Evolutionary conservation across 108 stramenopile genomes (phyloP).

Genomic region (Pseudonitzschia multiseries): DNA sequence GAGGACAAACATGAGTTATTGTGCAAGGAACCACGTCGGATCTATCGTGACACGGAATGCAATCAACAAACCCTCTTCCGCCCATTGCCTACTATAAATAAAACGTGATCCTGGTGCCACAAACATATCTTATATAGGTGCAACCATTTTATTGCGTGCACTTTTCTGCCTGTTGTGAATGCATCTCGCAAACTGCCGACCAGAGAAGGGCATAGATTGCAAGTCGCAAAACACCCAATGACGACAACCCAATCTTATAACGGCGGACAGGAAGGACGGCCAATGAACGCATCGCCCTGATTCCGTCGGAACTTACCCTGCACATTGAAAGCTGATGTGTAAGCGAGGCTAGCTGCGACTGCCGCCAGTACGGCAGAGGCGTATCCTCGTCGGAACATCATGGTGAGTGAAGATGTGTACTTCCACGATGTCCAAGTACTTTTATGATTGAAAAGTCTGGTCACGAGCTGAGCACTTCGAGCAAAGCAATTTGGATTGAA

Average conservation of each 20-base stretch:
- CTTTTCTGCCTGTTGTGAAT: too few relatives aligned
- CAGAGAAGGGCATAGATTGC: too few relatives aligned
- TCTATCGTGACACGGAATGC: not conserved
- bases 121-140: too few relatives aligned
- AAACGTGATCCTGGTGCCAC: too few relatives aligned
- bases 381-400: constrained; percentile 40
- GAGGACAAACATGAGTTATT: not conserved
- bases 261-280: not conserved
- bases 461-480: not conserved
- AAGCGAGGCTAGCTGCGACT: constrained; percentile 36
- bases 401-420: not conserved
- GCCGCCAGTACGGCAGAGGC: constrained; percentile 31
- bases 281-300: not conserved
- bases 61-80: not conserved
- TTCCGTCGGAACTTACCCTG: constrained; percentile 22
- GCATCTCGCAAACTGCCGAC: too few relatives aligned
- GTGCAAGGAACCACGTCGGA: not conserved
- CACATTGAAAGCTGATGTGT: constrained; percentile 30
- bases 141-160: too few relatives aligned
- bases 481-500: not conserved
- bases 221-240: not conserved
- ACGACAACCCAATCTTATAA: not conserved
- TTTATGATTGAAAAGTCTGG: constrained; percentile 4
- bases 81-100: too few relatives aligned
- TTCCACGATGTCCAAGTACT: constrained; percentile 11